Evolutionary conservation across 1,139 yeast genomes (phyloP).

Genomic region (Pichia terricola): DNA sequence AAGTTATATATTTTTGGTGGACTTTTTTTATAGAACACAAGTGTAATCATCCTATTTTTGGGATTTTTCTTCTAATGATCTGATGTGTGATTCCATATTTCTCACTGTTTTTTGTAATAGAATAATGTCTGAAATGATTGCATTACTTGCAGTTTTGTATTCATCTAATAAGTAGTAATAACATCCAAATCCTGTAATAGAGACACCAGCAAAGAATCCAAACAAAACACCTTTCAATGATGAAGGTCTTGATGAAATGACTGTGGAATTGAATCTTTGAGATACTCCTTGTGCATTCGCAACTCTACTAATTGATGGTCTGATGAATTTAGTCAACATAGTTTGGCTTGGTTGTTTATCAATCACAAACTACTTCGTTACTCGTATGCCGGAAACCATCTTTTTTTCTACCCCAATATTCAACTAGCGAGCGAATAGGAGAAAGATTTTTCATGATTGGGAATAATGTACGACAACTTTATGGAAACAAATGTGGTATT

Average conservation of each 20-base stretch:
- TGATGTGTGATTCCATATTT: conserved; percentile 58
- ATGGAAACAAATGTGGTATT: no score
- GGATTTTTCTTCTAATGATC: conserved; percentile 8
- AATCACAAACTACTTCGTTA: no score
- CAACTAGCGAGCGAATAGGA: no score
- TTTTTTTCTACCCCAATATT: no score
- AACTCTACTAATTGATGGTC: conserved; percentile 8
- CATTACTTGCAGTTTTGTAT: conserved; percentile 62
- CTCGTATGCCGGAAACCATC: no score
- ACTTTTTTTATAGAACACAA: no score
- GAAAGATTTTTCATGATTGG: no score
- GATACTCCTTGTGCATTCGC: not conserved
- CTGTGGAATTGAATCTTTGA: conserved; percentile 18
- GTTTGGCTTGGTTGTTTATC: not conserved
- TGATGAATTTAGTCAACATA: conserved; percentile 15
- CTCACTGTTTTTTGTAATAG: conserved; percentile 59
- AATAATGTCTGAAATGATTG: conserved; percentile 66
- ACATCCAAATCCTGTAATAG: conserved; percentile 64
- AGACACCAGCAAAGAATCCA: conserved; percentile 72
- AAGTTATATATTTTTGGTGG: no score
- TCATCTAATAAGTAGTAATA: conserved; percentile 74
- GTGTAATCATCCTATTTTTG: conserved; percentile 1
- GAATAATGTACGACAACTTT: no score
- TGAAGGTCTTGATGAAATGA: conserved; percentile 14
- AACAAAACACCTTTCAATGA: conserved; percentile 55